Percentiles rank a stretch among this genome's conserved stretches.
These are phyloP conservation scores for Phytopythium kandeliae DNA, from an alignment of 352 stramenopile species.

Conservation along the genomic window DNA sequence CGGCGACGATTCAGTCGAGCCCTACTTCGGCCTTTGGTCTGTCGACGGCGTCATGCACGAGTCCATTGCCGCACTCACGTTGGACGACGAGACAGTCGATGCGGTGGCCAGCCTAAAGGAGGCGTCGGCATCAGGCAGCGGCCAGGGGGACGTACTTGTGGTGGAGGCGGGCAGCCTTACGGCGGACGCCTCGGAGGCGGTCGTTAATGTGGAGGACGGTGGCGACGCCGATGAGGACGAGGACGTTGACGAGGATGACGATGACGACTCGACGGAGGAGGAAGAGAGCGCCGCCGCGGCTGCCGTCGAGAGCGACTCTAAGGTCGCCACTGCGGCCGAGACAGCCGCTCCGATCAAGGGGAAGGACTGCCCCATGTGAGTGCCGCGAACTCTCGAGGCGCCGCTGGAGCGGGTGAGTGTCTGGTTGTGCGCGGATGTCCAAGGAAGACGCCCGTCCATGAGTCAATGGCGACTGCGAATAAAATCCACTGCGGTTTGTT, in stretches of 20 bases:
- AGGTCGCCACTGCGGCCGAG: neutral
- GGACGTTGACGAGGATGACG: neutral
- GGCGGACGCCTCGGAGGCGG: neutral
- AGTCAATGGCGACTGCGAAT: too few relatives aligned
- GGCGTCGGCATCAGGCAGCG: conserved; percentile 4
- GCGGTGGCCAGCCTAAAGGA: too few relatives aligned
- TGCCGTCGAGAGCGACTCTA: too few relatives aligned
- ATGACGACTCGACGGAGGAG: neutral
- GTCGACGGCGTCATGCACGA: conserved; percentile 41
- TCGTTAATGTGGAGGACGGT: neutral
- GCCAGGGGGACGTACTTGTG: neutral
- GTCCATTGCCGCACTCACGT: conserved; percentile 37
- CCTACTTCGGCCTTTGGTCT: conserved; percentile 54
- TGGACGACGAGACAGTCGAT: conserved; percentile 16
- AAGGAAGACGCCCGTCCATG: too few relatives aligned
- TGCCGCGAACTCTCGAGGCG: neutral
- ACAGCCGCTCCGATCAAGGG: neutral
- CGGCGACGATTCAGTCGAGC: conserved; percentile 43
- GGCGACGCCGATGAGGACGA: neutral
- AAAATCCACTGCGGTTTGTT: too few relatives aligned
- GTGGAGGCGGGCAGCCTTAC: neutral
- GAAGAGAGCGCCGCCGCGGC: too few relatives aligned
- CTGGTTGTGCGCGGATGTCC: too few relatives aligned
- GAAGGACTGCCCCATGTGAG: conserved; percentile 3
- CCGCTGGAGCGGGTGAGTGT: neutral